Conservation (phyloP, 345 rosid species). For the Corymbia maculata region DNA sequence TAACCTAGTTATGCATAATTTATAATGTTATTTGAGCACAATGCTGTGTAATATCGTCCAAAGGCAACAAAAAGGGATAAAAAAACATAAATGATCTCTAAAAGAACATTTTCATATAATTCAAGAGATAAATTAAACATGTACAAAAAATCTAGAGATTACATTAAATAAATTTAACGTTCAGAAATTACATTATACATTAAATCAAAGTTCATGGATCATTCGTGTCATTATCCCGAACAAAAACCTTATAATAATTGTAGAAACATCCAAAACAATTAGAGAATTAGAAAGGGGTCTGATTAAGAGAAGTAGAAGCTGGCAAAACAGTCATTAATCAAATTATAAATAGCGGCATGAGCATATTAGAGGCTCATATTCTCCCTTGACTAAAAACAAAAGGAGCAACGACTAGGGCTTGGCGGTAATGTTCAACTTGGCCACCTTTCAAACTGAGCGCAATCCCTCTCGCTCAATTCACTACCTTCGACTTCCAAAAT, state of each 20-base stretch:
- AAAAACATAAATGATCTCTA: not conserved
- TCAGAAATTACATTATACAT: fast-evolving
- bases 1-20: not conserved
- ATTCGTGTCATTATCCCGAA: not conserved
- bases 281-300: not conserved
- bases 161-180: not conserved
- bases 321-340: not conserved
- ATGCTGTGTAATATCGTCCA: not conserved
- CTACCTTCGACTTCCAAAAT: not conserved
- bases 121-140: too few relatives aligned
- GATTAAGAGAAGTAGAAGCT: not conserved
- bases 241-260: not conserved
- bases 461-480: not conserved
- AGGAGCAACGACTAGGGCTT: not conserved
- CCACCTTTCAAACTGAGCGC: not conserved
- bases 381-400: not conserved
- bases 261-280: not conserved
- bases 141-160: fast-evolving
- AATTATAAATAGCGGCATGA: not conserved
- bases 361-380: not conserved
- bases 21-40: not conserved
- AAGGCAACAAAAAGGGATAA: not conserved
- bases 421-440: not conserved
- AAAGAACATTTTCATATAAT: not conserved
- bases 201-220: too few relatives aligned